phyloP scores from a whole-genome alignment of 768 basidiomycete genomes.

The Leccinum ochraceum region DNA sequence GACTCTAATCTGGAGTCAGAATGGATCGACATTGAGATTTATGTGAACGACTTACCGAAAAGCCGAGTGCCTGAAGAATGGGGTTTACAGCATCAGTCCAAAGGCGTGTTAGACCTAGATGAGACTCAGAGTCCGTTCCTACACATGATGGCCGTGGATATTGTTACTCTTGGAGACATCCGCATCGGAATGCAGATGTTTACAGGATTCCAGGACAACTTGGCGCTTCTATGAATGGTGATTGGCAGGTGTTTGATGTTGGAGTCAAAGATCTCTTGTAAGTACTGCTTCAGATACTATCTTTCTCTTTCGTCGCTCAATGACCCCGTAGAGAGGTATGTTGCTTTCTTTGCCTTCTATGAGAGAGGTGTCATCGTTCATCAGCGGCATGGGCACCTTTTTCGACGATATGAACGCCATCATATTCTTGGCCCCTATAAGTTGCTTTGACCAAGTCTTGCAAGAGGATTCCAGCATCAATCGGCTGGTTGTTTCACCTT shows the following conservation, averaged over 20 bases:
- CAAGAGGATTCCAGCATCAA: constrained; percentile 64
- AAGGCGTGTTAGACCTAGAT: too few relatives aligned
- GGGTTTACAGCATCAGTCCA: too few relatives aligned
- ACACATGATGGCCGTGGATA: too few relatives aligned
- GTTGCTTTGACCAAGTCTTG: constrained; percentile 70
- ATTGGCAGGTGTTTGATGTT: constrained; percentile 80
- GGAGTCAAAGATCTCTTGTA: constrained; percentile 70
- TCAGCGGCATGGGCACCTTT: constrained; percentile 70
- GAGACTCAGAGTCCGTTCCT: too few relatives aligned
- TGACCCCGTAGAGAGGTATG: constrained; percentile 50
- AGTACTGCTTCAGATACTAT: constrained; percentile 25
- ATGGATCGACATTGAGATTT: too few relatives aligned
- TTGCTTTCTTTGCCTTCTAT: constrained; percentile 23
- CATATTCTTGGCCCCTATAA: constrained; percentile 74
- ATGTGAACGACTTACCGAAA: too few relatives aligned
- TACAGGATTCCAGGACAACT: constrained; percentile 32
- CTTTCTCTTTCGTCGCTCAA: neutral
- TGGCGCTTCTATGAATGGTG: constrained; percentile 55
- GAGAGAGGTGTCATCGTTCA: constrained; percentile 5
- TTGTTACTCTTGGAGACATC: too few relatives aligned
- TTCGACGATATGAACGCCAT: constrained; percentile 78
- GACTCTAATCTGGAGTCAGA: too few relatives aligned
- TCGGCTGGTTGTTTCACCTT: constrained; percentile 49
- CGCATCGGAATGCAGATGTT: constrained; percentile 1
- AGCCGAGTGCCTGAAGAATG: too few relatives aligned